Conservation (phyloP, 2,329 filamentous ascomycete genomes). For the Neonectria hederae region DNA sequence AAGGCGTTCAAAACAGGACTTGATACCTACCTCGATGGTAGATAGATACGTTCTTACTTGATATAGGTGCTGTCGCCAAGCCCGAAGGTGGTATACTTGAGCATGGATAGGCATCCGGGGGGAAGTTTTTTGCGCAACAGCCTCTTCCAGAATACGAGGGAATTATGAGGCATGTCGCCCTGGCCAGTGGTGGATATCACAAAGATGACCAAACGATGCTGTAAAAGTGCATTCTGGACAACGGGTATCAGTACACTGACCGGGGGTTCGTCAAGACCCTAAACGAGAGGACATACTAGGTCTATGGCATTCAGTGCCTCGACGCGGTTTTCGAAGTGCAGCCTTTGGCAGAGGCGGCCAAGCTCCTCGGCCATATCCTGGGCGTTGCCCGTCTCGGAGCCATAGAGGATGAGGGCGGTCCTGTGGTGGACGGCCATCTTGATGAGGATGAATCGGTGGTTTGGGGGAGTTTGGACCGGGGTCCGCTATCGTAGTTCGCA, state of each 20-base stretch:
- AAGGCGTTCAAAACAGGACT: background rate
- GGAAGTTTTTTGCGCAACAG: slow-evolving; percentile 82
- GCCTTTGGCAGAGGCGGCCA: slow-evolving; percentile 75
- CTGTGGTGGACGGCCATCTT: slow-evolving; percentile 46
- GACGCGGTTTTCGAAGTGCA: slow-evolving; percentile 81
- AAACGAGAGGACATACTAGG: slow-evolving; percentile 66
- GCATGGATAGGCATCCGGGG: slow-evolving; percentile 70
- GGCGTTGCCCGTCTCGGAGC: slow-evolving; percentile 93
- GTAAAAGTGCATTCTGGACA: slow-evolving; percentile 59
- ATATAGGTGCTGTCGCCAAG: slow-evolving; percentile 94
- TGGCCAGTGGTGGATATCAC: slow-evolving; percentile 93
- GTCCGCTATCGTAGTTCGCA: slow-evolving; percentile 9
- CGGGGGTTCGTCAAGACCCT: too few relatives aligned
- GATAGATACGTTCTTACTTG: slow-evolving; percentile 65
- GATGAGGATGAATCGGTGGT: background rate
- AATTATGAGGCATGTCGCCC: slow-evolving; percentile 90
- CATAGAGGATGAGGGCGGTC: slow-evolving; percentile 80
- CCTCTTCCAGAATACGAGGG: slow-evolving; percentile 83
- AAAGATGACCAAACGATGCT: slow-evolving; percentile 73
- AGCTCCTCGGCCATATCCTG: slow-evolving; percentile 92
- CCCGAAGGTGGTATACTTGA: slow-evolving; percentile 87
- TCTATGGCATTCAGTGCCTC: slow-evolving; percentile 80
- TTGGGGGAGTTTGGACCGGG: background rate
- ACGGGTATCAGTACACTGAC: slow-evolving; percentile 28
- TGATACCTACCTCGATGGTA: background rate